Percentiles rank a stretch among this genome's conserved stretches.
These are phyloP conservation scores for Gomphus sp. DNA, from an alignment of 1,284 basidiomycete genomes.

Conservation along the genomic window DNA sequence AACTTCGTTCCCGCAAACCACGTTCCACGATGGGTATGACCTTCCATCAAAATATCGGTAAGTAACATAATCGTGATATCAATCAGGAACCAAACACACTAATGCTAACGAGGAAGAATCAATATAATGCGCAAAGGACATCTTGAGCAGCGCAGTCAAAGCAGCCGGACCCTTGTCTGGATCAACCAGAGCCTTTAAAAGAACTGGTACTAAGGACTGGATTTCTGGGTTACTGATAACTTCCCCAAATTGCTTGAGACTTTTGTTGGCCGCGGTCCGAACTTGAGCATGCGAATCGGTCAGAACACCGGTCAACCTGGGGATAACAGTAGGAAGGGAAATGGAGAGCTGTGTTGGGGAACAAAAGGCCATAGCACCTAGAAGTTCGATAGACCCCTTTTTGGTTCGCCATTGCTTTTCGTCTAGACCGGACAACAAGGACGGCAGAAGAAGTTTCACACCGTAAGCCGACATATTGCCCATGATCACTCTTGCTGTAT, in stretches of 20 bases:
- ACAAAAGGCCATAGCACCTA: conserved; percentile 99
- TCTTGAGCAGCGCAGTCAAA: conserved; percentile 78
- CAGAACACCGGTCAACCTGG: conserved; percentile 87
- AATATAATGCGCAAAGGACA: conserved; percentile 97
- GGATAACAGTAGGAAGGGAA: conserved; percentile 95
- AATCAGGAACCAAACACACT: conserved; percentile 35
- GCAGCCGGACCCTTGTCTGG: conserved; percentile 88
- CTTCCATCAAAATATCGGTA: conserved; percentile 27
- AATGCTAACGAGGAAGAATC: conserved; percentile 97
- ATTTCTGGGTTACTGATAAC: conserved; percentile 94
- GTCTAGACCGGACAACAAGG: conserved; percentile 84
- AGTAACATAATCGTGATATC: conserved; percentile 8
- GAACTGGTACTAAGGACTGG: conserved; percentile 82
- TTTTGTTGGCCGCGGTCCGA: conserved; percentile 86
- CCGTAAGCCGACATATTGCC: conserved; percentile 94
- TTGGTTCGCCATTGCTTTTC: conserved; percentile 99
- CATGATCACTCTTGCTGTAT: conserved; percentile 94
- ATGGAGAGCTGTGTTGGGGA: conserved; percentile 92
- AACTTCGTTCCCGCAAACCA: conserved; percentile 85
- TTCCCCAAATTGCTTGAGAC: conserved; percentile 95
- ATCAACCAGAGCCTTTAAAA: conserved; percentile 95
- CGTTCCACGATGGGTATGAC: conserved; percentile 95
- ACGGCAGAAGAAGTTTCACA: conserved; percentile 91
- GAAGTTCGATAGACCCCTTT: conserved; percentile 95
- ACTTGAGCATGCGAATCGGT: conserved; percentile 99